Evolutionary conservation across 2,329 filamentous ascomycete genomes (phyloP), one percentile per base, ranked within the genome.

Genomic region (Cytospora piceicola): DNA sequence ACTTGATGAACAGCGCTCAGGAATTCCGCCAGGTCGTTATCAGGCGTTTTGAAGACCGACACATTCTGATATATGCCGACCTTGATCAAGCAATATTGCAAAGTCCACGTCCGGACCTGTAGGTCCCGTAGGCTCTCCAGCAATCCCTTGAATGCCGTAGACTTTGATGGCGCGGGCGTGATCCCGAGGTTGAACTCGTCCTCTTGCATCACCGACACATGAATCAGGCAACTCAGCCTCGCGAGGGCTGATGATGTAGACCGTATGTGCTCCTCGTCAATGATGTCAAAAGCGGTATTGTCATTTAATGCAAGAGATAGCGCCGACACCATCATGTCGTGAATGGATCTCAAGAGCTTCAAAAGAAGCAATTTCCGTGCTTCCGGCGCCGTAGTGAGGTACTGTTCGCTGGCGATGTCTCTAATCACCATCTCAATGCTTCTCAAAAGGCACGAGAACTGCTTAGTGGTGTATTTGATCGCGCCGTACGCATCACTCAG

Each of bases 401-500:
- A 88, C 11, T 93, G 79, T 68, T 95, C 90, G 27, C 80, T 77
- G 65, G 84, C 82, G 42, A 88, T 77, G 67, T 87, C 85, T 24
- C 81, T 81, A 3, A 95, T 82, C 24, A 98, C 86, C 72, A 94
- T 90, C 74, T 96, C 92, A 57, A 98, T 92, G 70, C 91, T 92
- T 70, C 91, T 90, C 34, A 99, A 81, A 67, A 92, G 87, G 76
- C 94, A 98, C 0, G 92, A 96, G 34, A 97, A 88, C 17, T 95
- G 89, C 75, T 97, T 97, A 0, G 94, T 93, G 0, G 87, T 81
- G 72, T 97, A 97, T 9, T 91, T 86, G 67, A 99, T 96, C 9
- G 85, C 86, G 61, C 88, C 85, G 73, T 99, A 99, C 0, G 95
- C 94, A 69, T 95, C 91, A 46, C 92, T 89, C n/a, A 99, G 84